Conservation (phyloP, 345 rosid genomes). For the Aethionema arabicum region DNA sequence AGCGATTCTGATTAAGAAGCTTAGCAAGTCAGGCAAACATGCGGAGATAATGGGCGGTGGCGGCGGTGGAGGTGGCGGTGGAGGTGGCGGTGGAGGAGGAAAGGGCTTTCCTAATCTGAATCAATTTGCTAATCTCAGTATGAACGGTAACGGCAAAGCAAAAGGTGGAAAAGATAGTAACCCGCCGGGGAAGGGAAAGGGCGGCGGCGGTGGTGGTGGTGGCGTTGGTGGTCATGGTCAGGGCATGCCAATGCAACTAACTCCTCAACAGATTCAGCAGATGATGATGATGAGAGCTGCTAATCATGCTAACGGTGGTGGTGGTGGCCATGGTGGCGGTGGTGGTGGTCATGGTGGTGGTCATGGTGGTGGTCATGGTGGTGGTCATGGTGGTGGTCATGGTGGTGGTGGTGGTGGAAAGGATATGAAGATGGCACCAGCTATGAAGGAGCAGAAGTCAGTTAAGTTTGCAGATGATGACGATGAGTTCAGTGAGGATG, state of each 20-base stretch:
- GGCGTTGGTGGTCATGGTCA: constrained; percentile 29
- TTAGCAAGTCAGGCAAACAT: constrained; percentile 81
- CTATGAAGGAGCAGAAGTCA: constrained; percentile 55
- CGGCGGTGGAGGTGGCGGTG: constrained; percentile 35
- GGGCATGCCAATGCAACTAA: constrained; percentile 46
- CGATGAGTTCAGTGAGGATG: constrained; percentile 44
- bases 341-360: constrained; percentile 30
- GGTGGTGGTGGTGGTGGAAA: constrained; percentile 22
- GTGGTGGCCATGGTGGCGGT: constrained; percentile 13
- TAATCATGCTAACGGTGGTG: constrained; percentile 32
- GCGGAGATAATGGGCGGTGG: constrained; percentile 71
- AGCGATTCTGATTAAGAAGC: constrained; percentile 62
- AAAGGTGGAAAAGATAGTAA: constrained; percentile 40
- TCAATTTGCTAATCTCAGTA: constrained; percentile 27
- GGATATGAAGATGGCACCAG: constrained; percentile 34
- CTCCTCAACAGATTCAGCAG: constrained; percentile 53
- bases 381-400: neutral
- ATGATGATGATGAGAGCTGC: constrained; percentile 51
- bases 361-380: constrained; percentile 22
- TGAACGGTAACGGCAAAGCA: constrained; percentile 33
- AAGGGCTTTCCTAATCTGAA: constrained; percentile 44
- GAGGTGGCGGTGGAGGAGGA: constrained; percentile 33
- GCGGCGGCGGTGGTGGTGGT: constrained; percentile 31
- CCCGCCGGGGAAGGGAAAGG: constrained; percentile 29
- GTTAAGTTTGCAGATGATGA: constrained; percentile 62